A percentile compares a stretch with the other conserved stretches of the same genome.
Evolutionary conservation across 179 eudicot species (phyloP).

Genomic region (Carnegiea gigantea): DNA sequence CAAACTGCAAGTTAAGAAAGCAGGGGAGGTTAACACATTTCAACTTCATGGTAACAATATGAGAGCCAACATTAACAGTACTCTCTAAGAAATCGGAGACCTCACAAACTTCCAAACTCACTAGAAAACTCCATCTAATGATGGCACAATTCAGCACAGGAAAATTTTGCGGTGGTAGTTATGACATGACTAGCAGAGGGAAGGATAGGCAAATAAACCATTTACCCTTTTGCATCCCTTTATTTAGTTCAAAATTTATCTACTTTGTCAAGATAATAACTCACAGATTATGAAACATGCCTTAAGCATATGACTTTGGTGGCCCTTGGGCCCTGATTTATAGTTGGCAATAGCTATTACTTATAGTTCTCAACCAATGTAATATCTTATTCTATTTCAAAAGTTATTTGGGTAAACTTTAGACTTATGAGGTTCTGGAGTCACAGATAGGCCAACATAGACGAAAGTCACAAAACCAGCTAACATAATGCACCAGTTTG

Average conservation of each 20-base stretch:
- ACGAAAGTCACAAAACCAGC: not conserved
- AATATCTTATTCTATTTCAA: too few species aligned
- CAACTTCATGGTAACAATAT: not conserved
- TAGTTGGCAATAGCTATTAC: not conserved
- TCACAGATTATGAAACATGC: not conserved
- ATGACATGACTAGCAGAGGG: not conserved
- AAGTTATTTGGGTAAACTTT: not conserved
- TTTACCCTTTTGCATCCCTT: not conserved
- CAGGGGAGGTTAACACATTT: not conserved
- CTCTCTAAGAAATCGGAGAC: not conserved
- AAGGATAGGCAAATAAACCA: not conserved
- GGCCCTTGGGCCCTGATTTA: not conserved
- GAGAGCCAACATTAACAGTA: not conserved
- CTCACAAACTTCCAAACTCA: not conserved
- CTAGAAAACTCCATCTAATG: not conserved
- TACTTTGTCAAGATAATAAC: not conserved
- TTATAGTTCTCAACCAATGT: too few species aligned
- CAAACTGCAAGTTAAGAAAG: constrained; percentile 51
- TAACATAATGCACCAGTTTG: not conserved
- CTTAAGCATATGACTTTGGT: too few species aligned
- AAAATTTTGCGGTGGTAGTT: not conserved
- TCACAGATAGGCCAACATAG: not conserved
- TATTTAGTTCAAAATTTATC: not conserved
- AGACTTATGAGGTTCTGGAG: not conserved
- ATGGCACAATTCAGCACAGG: not conserved